phyloP scores from a whole-genome alignment of 768 basidiomycete genomes.

The Leccinum broughii region DNA sequence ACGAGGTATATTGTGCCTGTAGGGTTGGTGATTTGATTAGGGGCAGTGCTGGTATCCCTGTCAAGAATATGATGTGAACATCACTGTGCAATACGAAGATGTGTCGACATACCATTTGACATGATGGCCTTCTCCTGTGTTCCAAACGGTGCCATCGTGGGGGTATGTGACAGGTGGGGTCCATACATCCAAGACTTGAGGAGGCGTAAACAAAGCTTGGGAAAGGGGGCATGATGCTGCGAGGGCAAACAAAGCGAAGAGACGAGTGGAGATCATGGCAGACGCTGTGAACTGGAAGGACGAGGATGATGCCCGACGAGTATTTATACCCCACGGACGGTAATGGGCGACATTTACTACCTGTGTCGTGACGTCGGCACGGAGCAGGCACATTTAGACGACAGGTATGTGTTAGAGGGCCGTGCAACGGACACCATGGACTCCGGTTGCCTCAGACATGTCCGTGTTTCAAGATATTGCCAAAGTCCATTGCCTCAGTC shows the following conservation, averaged over 20 bases:
- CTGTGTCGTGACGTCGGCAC: neutral
- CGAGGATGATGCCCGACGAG: neutral
- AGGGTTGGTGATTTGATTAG: constrained; percentile 35
- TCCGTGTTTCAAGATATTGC: neutral
- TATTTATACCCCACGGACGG: constrained; percentile 8
- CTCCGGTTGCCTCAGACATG: neutral
- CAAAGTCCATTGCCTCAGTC: neutral
- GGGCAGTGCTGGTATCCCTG: constrained; percentile 34
- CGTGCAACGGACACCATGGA: neutral
- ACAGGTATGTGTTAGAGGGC: neutral
- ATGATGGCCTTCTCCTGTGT: constrained; percentile 10
- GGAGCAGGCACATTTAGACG: neutral
- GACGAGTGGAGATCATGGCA: constrained; percentile 4
- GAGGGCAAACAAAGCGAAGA: constrained; percentile 13
- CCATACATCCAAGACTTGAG: constrained; percentile 24
- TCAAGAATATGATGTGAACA: neutral
- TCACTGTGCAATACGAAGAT: neutral
- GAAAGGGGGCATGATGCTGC: constrained; percentile 14
- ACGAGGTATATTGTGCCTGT: constrained; percentile 32
- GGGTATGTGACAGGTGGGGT: constrained; percentile 30
- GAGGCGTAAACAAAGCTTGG: neutral
- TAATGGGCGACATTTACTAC: neutral
- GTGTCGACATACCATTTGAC: constrained; percentile 31
- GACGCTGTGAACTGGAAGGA: neutral
- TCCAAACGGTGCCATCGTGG: constrained; percentile 23